phyloP scores from a whole-genome alignment of 2,329 filamentous ascomycete genomes.

The Aspergillus fumigatiaffinis region DNA sequence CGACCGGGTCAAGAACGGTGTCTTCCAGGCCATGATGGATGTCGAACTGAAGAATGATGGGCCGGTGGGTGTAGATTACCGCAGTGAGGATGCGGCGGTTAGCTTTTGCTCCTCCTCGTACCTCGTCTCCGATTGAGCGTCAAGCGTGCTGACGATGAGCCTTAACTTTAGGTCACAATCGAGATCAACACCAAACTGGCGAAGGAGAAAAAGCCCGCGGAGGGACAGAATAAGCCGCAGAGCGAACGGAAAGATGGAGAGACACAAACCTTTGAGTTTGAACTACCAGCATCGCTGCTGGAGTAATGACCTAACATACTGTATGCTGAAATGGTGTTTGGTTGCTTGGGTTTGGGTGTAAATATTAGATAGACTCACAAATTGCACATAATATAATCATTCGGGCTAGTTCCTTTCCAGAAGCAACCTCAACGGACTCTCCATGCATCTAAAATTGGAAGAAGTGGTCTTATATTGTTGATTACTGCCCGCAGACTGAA shows the following conservation, averaged over 20 bases:
- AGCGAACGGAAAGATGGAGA: constrained; percentile 4
- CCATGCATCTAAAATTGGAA: not conserved
- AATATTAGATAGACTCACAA: constrained; percentile 5
- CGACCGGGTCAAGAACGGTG: constrained; percentile 85
- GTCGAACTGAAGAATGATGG: constrained; percentile 87
- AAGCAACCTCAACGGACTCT: not conserved
- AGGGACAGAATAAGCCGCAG: constrained; percentile 6
- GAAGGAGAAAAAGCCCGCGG: constrained; percentile 27
- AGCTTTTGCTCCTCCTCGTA: constrained; percentile 31
- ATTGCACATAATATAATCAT: constrained; percentile 1
- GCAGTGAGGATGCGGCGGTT: constrained; percentile 55
- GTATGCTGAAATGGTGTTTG: not conserved
- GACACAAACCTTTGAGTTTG: constrained; percentile 13
- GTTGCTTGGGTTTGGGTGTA: not conserved
- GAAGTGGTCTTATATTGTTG: not conserved
- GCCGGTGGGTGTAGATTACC: constrained; percentile 61
- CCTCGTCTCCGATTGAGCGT: constrained; percentile 8
- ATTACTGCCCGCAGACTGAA: not conserved
- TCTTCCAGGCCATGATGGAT: constrained; percentile 99
- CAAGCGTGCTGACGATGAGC: constrained; percentile 5
- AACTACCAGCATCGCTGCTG: constrained; percentile 20
- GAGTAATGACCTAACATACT: constrained; percentile 10
- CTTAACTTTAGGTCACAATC: constrained; percentile 36
- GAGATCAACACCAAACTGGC: constrained; percentile 46
- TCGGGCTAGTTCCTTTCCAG: not conserved